Evolutionary conservation across 495 filamentous ascomycete genomes (phyloP), one percentile per base, ranked within the genome.

Genomic region (Penicillium maclennaniae): DNA sequence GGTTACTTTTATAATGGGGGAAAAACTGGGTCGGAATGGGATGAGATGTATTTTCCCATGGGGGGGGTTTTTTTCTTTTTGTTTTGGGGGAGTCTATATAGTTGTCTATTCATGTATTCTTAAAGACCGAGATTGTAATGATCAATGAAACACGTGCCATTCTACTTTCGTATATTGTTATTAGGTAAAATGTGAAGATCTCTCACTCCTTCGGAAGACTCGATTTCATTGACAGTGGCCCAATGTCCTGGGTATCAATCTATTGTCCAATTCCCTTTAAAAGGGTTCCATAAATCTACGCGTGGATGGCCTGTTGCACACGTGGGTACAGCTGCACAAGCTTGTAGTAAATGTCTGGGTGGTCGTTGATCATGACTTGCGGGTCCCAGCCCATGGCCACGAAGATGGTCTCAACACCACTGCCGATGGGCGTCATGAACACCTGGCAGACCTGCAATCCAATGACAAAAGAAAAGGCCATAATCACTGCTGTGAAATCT

Each of bases 331-430:
- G 82, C 45, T 71, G 60, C 3, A 95, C 76, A 79, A 96, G 86
- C 53, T 78, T 72, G 19, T 83, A 66, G 58, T 89, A 96, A 49
- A 97, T 69, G 50, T 91, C 89, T 0, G 84, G 85, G 67, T 95
- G 91, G 47, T 95, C 85, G 19, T 81, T 74, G 63, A 89, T 87
- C 76, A 96, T 69, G 8, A 91, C 87, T 66, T 92, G 83, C 1
- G 92, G 91, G 61, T 95, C 88, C 86, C 89, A 95, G 0, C 89
- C 92, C 65, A 84, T 83, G 6, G 89, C 89, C 9, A 92, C 88
- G 61, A 96, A 96, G 54, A 96, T 87, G 5, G 92, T 95, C 56
- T 86, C 83, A 15, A 80, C 74, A 4, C 78, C 78, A 56, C 75
- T 78, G 0, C 74, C 69, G 31, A 91, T 75, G 4, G 88, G 92